A percentile compares a stretch with the other conserved stretches of the same genome.
Conservation (phyloP, 129 eudicot species). For the Chrysanthemum lavandulifolium region DNA sequence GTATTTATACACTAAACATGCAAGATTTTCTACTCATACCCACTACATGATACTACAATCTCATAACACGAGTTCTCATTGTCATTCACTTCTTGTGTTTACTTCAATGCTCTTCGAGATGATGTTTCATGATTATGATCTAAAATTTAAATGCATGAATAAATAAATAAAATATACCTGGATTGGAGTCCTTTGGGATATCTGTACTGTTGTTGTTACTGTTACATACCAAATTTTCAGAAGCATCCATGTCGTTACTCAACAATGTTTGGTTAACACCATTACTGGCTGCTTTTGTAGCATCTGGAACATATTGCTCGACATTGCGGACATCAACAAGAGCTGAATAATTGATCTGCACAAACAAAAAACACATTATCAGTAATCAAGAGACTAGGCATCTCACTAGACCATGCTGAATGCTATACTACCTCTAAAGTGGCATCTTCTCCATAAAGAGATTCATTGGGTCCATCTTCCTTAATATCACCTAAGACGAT, state of each 20-base stretch:
- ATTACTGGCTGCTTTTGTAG: slow-evolving; percentile 30
- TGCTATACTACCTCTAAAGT: slow-evolving; percentile 71
- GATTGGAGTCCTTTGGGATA: slow-evolving; percentile 35
- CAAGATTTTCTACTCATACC: background rate
- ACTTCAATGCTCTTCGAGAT: background rate
- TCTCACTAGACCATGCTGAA: slow-evolving; percentile 7
- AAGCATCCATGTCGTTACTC: slow-evolving; percentile 25
- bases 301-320: slow-evolving; percentile 37
- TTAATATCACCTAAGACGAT: slow-evolving; percentile 41
- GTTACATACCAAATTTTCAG: slow-evolving; percentile 25
- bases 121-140: background rate
- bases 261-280: slow-evolving; percentile 30
- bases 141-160: background rate
- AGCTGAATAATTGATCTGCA: slow-evolving; percentile 78
- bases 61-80: background rate
- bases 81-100: background rate
- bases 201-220: slow-evolving; percentile 33
- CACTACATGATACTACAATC: background rate
- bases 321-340: slow-evolving; percentile 74
- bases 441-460: slow-evolving; percentile 83
- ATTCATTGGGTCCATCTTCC: slow-evolving; percentile 53
- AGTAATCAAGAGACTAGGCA: slow-evolving; percentile 6
- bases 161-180: slow-evolving; percentile 38
- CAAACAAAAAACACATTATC: background rate
- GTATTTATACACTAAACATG: background rate